Evolutionary conservation across 768 basidiomycete species (phyloP).

Genomic region (Trametes punicea): DNA sequence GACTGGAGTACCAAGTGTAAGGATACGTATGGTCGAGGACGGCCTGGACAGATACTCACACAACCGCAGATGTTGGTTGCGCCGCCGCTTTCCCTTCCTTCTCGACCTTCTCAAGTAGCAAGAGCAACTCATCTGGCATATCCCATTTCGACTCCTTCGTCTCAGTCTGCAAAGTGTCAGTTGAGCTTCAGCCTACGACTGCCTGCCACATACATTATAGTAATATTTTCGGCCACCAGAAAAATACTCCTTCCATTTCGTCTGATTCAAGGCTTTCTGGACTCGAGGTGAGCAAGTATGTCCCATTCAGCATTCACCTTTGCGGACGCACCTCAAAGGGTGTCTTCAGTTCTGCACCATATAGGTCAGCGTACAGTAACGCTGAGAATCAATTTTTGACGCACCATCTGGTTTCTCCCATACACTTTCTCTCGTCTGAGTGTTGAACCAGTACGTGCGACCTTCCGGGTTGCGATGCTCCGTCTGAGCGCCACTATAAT

Average conservation of each 20-base stretch:
- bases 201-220: conserved; percentile 61
- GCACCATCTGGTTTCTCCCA: conserved; percentile 98
- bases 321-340: conserved; percentile 73
- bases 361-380: background rate
- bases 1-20: background rate
- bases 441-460: conserved; percentile 98
- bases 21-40: background rate
- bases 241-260: conserved; percentile 96
- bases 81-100: conserved; percentile 54
- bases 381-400: conserved; percentile 11
- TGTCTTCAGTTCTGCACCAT: conserved; percentile 69
- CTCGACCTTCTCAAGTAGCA: conserved; percentile 83
- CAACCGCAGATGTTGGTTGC: conserved; percentile 33
- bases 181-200: background rate
- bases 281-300: background rate
- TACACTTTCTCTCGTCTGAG: conserved; percentile 82
- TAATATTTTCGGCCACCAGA: conserved; percentile 90
- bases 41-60: conserved; percentile 12
- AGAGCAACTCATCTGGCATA: conserved; percentile 87
- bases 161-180: conserved; percentile 50
- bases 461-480: conserved; percentile 95
- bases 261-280: conserved; percentile 83
- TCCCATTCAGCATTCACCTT: background rate
- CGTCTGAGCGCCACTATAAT: conserved; percentile 67
- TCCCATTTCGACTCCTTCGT: conserved; percentile 97